Percentiles rank a stretch among this genome's conserved stretches.
Evolutionary conservation across 2,329 filamentous ascomycete species (phyloP).

Genomic region (Fusarium brevicatenulatum): DNA sequence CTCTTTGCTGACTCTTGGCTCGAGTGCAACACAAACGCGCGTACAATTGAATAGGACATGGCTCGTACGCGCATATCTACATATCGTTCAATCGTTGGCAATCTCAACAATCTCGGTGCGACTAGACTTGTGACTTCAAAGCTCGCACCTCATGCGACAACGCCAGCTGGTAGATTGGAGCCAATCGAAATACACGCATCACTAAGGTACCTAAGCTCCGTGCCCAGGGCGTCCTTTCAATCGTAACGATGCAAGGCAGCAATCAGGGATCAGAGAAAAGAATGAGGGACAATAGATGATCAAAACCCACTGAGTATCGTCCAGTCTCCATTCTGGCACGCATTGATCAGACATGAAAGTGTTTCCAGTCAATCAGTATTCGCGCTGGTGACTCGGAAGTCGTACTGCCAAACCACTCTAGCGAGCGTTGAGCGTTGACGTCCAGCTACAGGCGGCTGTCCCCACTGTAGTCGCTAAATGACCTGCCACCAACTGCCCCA

Average conservation of each 20-base stretch:
- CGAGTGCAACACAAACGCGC: neutral
- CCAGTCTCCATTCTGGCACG: rapidly evolving
- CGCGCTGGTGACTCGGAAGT: neutral
- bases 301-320: rapidly evolving
- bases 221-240: no score
- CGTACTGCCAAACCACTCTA: neutral
- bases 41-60: no score
- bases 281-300: rapidly evolving
- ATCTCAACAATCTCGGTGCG: neutral
- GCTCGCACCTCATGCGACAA: neutral
- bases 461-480: neutral
- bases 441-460: neutral
- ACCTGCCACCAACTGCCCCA: neutral
- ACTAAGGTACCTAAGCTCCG: neutral
- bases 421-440: neutral
- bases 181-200: neutral
- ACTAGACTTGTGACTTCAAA: neutral
- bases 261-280: rapidly evolving
- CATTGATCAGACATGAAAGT: rapidly evolving
- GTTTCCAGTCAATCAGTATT: rapidly evolving
- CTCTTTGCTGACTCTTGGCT: neutral
- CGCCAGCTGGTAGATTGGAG: no score
- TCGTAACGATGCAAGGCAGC: no score
- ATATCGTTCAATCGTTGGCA: neutral
- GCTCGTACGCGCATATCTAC: neutral